Base-by-base conservation (phyloP, 495 filamentous ascomycete genomes). In the Xylaria curta region DNA sequence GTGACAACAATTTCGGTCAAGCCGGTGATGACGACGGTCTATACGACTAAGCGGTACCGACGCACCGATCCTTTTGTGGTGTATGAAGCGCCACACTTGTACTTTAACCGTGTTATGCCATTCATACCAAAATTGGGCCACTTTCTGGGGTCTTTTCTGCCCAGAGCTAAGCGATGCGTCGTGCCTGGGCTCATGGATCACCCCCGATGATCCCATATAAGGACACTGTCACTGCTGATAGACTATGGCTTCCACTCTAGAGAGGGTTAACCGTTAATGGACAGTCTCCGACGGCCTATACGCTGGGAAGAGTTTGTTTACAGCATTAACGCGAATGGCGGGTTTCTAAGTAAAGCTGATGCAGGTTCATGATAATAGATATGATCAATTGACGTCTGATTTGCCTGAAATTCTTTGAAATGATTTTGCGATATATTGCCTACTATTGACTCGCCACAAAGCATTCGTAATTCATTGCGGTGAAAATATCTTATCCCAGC, bases 11-110 rank as follows among this genome's bases (percentile, higher is more conserved):
- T 47, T 96, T 96, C 78, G 93, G 93, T 49, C 89, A 94, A 76
- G 92, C 90, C 73, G 93, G 92, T 74, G 92, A 95, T 80, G 93
- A 97, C 78, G 94, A 96, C 77, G 93, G 91, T 84, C 91, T 97
- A 78, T 97, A 97, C 71, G 85, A 87, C 75, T 87, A 83, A 82
- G 72, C n/a, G 28, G 49, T 38, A 58, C 33, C 33, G 12, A 69
- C 4, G n/a, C 51, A 0, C 66, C 13, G 13, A 62, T 53, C 26
- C 44, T 40, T 56, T 44, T 21, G 33, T 24, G 46, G 69, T 63
- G 19, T 64, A 19, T 61, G 51, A 7, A 53, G 70, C 44, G 9
- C 67, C 24, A 62, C 68, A 44, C 44, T 58, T 78, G 75, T 80
- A 78, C 58, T 76, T 64, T 75, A 74, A 73, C 71, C 66, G 13